phyloP scores from a whole-genome alignment of 2,329 filamentous ascomycete species.

The Penicillium crustosum region DNA sequence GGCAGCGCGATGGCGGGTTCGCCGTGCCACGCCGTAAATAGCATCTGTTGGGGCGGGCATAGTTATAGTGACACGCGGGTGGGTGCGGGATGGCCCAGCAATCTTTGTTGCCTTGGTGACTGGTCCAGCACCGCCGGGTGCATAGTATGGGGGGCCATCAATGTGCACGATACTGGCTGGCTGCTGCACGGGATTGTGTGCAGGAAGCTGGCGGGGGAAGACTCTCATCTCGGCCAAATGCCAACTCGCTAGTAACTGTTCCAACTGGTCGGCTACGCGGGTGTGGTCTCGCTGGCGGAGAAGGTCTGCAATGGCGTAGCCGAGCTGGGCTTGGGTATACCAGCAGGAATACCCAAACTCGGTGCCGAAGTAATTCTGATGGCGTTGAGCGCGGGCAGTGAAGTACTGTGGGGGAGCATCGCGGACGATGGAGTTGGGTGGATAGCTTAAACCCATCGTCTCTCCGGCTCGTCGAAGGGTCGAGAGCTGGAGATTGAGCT shows the following conservation, averaged over 20 bases:
- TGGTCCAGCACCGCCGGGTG: background rate
- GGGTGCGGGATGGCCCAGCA: background rate
- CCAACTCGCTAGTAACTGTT: background rate
- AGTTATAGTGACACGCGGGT: background rate
- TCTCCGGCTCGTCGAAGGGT: background rate
- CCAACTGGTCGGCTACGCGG: background rate
- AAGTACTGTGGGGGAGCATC: background rate
- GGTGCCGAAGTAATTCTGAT: conserved; percentile 3
- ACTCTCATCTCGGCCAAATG: background rate
- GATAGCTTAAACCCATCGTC: background rate
- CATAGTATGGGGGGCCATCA: background rate
- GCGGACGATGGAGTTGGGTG: background rate
- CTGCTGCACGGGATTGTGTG: background rate
- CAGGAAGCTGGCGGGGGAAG: background rate
- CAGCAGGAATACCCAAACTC: conserved; percentile 5
- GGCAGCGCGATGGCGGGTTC: background rate
- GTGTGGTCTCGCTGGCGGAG: background rate
- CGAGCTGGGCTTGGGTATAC: conserved; percentile 3
- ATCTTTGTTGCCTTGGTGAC: background rate
- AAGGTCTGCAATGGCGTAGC: background rate
- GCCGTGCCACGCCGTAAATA: background rate
- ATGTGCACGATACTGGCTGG: background rate
- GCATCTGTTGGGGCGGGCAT: background rate
- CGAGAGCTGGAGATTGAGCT: background rate
- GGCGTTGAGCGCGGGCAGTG: background rate